Conservation (phyloP, 208 protist species). For the Lotmaria passim region DNA sequence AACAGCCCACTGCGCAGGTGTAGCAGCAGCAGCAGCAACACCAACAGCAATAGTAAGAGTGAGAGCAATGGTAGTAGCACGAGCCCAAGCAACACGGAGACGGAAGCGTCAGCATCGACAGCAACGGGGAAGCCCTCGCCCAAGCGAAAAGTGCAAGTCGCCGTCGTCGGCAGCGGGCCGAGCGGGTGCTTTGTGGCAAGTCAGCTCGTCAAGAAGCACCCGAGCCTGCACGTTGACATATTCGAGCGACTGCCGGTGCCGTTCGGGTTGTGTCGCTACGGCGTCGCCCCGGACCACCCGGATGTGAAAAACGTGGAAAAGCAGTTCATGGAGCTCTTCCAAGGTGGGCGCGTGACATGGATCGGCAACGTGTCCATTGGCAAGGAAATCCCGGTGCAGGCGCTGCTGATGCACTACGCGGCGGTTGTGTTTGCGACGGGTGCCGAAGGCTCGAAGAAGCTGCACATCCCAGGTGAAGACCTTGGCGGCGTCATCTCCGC, state of each 20-base stretch:
- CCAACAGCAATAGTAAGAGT: no score
- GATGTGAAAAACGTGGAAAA: slow-evolving; percentile 96
- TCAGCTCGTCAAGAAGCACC: slow-evolving; percentile 81
- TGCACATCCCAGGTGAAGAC: slow-evolving; percentile 87
- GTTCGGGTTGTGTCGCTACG: slow-evolving; percentile 97
- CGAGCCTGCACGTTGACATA: slow-evolving; percentile 89
- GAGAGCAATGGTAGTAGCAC: no score
- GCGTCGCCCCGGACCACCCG: slow-evolving; percentile 97
- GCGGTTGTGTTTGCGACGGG: slow-evolving; percentile 95
- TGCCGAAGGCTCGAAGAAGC: slow-evolving; percentile 63
- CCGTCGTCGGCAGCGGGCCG: slow-evolving; percentile 95
- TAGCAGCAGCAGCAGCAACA: not conserved
- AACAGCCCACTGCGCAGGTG: slow-evolving; percentile 1
- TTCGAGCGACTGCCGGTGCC: slow-evolving; percentile 95
- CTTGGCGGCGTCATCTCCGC: slow-evolving; percentile 84
- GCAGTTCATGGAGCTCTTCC: slow-evolving; percentile 88
- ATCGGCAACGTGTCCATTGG: slow-evolving; percentile 94
- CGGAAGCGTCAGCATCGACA: not conserved
- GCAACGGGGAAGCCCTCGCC: not conserved
- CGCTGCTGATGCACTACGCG: slow-evolving; percentile 87
- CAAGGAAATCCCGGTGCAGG: slow-evolving; percentile 68
- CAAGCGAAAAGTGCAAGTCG: slow-evolving; percentile 76
- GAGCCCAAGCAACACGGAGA: not conserved
- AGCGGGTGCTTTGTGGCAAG: slow-evolving; percentile 96
- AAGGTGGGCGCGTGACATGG: slow-evolving; percentile 80